These are phyloP conservation scores for Sugiyamaella valdiviana DNA, from an alignment of 805 yeast species.

Conservation along the genomic window DNA sequence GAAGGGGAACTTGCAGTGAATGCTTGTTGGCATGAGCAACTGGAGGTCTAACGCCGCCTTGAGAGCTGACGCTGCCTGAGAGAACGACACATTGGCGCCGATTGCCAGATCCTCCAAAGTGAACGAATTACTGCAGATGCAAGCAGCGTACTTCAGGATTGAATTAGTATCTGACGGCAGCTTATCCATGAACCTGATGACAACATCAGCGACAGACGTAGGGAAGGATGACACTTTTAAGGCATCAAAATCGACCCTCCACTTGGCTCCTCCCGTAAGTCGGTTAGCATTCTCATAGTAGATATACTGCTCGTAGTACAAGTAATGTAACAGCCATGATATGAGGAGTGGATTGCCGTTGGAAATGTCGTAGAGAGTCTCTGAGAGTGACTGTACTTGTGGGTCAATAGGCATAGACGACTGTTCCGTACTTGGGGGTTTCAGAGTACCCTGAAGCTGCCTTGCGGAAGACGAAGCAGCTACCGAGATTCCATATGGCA, in stretches of 20 bases:
- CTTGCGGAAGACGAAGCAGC: not conserved
- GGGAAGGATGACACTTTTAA: conserved; percentile 11
- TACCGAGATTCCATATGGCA: not conserved
- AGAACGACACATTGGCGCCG: conserved; percentile 34
- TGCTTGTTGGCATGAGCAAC: conserved; percentile 36
- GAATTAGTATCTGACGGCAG: conserved; percentile 25
- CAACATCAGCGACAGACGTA: conserved; percentile 16
- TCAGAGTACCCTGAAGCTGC: conserved; percentile 2
- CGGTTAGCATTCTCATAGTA: conserved; percentile 12
- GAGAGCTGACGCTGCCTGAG: conserved; percentile 32
- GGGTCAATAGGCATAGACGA: conserved; percentile 6
- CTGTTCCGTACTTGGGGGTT: not conserved
- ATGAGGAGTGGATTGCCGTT: conserved; percentile 24
- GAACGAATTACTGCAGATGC: conserved; percentile 37
- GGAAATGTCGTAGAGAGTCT: conserved; percentile 19
- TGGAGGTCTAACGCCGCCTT: conserved; percentile 32
- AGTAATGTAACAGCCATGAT: conserved; percentile 14
- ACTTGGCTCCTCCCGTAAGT: conserved; percentile 11
- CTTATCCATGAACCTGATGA: conserved; percentile 17
- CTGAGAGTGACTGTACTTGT: conserved; percentile 19
- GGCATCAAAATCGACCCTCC: conserved; percentile 22
- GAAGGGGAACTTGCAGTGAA: conserved; percentile 45
- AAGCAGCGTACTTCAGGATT: conserved; percentile 38
- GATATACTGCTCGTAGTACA: conserved; percentile 18
- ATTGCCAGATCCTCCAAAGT: conserved; percentile 34